Percentiles rank a stretch among this genome's conserved stretches.
Evolutionary conservation across 2,329 filamentous ascomycete species (phyloP).

Genomic region (Fusarium cicatricum): DNA sequence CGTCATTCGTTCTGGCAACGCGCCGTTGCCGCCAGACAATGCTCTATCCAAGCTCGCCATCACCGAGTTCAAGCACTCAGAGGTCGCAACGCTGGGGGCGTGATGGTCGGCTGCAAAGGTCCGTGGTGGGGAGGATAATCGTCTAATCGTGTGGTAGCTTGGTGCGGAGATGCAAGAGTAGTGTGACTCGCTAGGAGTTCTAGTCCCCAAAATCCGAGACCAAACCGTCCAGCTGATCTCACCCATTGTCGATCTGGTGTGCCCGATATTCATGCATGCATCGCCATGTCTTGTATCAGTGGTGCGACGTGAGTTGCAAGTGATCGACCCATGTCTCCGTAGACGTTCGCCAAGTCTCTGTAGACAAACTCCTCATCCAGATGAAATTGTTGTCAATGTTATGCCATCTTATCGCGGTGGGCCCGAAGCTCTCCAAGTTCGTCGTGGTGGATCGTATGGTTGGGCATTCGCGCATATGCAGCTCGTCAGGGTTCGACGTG

Average conservation of each 20-base stretch:
- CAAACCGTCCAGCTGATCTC: conserved; percentile 33
- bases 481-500: conserved; percentile 21
- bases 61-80: conserved; percentile 44
- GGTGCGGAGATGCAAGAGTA: conserved; percentile 37
- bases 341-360: conserved; percentile 18
- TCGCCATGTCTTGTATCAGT: conserved; percentile 25
- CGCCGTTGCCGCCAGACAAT: conserved; percentile 62
- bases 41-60: conserved; percentile 47
- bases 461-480: conserved; percentile 42
- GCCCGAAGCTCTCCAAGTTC: conserved; percentile 19
- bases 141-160: conserved; percentile 33
- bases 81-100: conserved; percentile 33
- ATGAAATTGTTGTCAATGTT: conserved; percentile 12
- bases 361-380: conserved; percentile 13
- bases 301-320: conserved; percentile 29
- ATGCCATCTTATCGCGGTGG: conserved; percentile 14
- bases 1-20: conserved; percentile 75
- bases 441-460: conserved; percentile 18
- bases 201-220: conserved; percentile 39
- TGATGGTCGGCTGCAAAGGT: conserved; percentile 33
- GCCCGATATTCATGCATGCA: conserved; percentile 32
- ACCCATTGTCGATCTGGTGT: conserved; percentile 32
- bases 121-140: conserved; percentile 28
- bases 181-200: conserved; percentile 38
- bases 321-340: conserved; percentile 23